Evolutionary conservation across 352 stramenopile species (phyloP), one percentile per base, ranked within the genome.

Genomic region (Discostella stelligera): DNA sequence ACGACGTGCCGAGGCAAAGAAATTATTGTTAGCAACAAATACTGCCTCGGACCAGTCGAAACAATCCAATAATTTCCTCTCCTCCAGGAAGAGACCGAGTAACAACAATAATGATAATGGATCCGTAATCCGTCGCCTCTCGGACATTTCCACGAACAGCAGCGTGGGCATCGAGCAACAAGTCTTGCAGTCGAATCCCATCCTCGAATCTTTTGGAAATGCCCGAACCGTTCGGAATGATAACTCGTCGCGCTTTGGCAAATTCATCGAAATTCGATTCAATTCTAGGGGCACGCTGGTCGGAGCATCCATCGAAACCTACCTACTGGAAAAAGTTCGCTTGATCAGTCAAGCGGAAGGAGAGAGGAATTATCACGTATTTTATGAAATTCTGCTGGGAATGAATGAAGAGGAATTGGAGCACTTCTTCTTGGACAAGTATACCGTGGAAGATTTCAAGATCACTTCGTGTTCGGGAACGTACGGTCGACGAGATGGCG

Each of bases 301-400:
- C 16, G 84, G 84, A 49, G 85, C 86, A 13, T 74, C n/a, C 18
- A 90, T 97, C 50, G 97, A 96, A 70, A 97, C 98, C 30, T 99
- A 99, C 76, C 88, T 99, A 56, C 88, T 99, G 11, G 97, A 99
- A 83, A 99, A 99, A 84, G 97, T 96, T 69, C 95, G 97, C 18
- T 95, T 99, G 21, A 94, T 98, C 0, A 90, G 92, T 21, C 97
- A 97, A 84, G 90, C 91, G 2, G 83, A 96, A 21, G 84, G 94
- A 2, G 97, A 99, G 86, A 89, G 97, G 20, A 99, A 99, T 83
- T 99, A 98, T 89, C 97, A 99, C 83, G 96, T 99, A 37, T 99
- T 99, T 79, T 99, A 99, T 66, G 82, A 80, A 99, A 39, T 79
- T 89, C 8, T 77, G 90, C 1, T 16, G 62, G 37, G 54, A 37